Percentiles rank a stretch among this genome's conserved stretches.
phyloP scores from a whole-genome alignment of 805 yeast genomes.

The Ogataea allantospora region DNA sequence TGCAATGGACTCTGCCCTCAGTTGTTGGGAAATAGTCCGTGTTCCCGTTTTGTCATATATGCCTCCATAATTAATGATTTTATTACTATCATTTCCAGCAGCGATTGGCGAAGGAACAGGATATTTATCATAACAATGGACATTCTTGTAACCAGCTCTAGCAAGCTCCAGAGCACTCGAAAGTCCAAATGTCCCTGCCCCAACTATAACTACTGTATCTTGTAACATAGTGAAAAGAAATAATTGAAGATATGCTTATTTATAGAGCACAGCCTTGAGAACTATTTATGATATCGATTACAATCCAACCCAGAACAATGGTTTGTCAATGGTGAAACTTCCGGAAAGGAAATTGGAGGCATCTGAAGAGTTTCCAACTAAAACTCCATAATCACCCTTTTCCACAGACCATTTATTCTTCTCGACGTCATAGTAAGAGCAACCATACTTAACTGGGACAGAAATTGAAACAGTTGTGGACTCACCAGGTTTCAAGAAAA shows the following conservation, averaged over 20 bases:
- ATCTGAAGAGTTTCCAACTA: conserved; percentile 7
- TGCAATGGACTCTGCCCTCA: conserved; percentile 4
- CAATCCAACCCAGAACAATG: conserved; percentile 1
- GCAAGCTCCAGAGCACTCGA: conserved; percentile 10
- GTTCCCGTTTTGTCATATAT: conserved; percentile 1
- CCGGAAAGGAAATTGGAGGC: background rate
- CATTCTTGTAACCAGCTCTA: conserved; percentile 4
- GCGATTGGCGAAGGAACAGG: conserved; percentile 14
- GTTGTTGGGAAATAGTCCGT: background rate
- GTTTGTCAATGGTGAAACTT: background rate
- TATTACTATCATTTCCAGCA: conserved; percentile 14
- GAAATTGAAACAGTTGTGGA: conserved; percentile 36
- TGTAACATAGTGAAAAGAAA: background rate
- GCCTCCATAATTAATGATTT: conserved; percentile 9
- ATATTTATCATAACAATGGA: conserved; percentile 9
- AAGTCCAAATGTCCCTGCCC: conserved; percentile 12
- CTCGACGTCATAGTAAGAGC: conserved; percentile 53
- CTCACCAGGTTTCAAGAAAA: conserved; percentile 45
- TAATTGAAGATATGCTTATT: background rate
- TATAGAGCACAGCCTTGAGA: background rate
- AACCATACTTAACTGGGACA: conserved; percentile 47
- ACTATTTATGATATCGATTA: background rate
- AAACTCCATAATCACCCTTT: conserved; percentile 36
- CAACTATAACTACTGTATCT: conserved; percentile 6
- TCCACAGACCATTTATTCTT: conserved; percentile 50